Conservation (phyloP, 306 rosid genomes). For the Casuarina cunninghamiana region DNA sequence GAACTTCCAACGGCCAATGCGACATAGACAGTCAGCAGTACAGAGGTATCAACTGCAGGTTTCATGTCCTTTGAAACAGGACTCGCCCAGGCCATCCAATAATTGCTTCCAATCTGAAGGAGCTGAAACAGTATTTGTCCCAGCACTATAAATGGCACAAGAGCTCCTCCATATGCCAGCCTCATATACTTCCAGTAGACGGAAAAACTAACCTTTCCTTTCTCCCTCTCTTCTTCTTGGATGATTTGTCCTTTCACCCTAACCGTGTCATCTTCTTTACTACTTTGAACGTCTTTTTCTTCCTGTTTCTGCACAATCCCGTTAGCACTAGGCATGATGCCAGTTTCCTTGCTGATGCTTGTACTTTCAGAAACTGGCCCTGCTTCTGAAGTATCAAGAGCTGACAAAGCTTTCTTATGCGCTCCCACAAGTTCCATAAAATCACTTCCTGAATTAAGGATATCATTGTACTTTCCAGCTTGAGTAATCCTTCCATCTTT, state of each 20-base stretch:
- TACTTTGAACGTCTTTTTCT: constrained; percentile 31
- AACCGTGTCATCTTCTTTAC: constrained; percentile 34
- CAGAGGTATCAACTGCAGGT: constrained; percentile 45
- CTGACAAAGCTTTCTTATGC: constrained; percentile 70
- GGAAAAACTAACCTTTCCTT: constrained; percentile 69
- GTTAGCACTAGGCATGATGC: neutral
- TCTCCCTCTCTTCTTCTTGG: constrained; percentile 93
- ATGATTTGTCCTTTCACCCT: constrained; percentile 67
- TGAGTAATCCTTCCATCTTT: constrained; percentile 82
- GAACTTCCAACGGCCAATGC: constrained; percentile 72
- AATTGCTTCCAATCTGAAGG: constrained; percentile 89
- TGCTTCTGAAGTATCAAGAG: constrained; percentile 46
- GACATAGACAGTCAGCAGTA: constrained; percentile 58
- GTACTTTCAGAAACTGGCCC: constrained; percentile 28
- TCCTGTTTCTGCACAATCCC: constrained; percentile 36
- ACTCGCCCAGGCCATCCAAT: constrained; percentile 96
- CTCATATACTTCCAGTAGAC: constrained; percentile 78
- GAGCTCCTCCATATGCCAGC: constrained; percentile 76
- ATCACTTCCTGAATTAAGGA: constrained; percentile 66
- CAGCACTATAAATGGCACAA: constrained; percentile 73
- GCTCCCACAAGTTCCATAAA: constrained; percentile 89
- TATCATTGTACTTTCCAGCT: constrained; percentile 69
- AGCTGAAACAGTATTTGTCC: constrained; percentile 61
- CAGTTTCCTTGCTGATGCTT: constrained; percentile 30
- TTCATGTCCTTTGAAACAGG: constrained; percentile 61